Conservation (phyloP, 805 yeast species). For the Saturnispora quitensis region DNA sequence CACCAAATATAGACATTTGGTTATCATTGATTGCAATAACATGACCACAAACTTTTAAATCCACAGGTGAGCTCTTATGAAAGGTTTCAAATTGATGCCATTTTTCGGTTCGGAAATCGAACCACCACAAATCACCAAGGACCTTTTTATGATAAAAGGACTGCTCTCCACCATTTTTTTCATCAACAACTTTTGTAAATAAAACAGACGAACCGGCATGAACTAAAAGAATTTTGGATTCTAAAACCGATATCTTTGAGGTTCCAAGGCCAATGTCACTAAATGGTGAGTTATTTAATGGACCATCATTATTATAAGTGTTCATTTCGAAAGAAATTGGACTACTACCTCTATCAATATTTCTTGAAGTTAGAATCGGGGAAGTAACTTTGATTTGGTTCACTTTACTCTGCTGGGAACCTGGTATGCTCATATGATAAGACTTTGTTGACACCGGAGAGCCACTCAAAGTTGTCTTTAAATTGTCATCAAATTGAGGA, state of each 20-base stretch:
- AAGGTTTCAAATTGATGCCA: conserved; percentile 29
- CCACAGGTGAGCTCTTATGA: background rate
- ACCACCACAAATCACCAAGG: conserved; percentile 43
- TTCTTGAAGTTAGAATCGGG: background rate
- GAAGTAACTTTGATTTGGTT: background rate
- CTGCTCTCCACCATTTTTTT: conserved; percentile 12
- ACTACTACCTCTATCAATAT: background rate
- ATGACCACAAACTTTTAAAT: conserved; percentile 21
- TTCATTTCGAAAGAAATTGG: background rate
- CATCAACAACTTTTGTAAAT: conserved; percentile 18
- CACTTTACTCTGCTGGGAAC: background rate
- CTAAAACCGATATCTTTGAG: conserved; percentile 5
- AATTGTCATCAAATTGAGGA: background rate
- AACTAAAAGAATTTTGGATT: conserved; percentile 20
- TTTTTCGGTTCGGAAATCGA: conserved; percentile 33
- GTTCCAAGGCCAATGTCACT: conserved; percentile 4
- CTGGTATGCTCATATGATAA: background rate
- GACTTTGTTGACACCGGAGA: conserved; percentile 3
- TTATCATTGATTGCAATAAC: conserved; percentile 12
- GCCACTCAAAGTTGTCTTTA: background rate
- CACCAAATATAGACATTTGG: conserved; percentile 21
- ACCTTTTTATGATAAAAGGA: conserved; percentile 22
- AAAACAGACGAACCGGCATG: conserved; percentile 27
- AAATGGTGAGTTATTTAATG: conserved; percentile 2
- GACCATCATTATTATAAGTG: background rate